Percentiles rank a stretch among this genome's conserved stretches.
phyloP scores from a whole-genome alignment of 164 flowering plant species.

The Nelumbo lutea region DNA sequence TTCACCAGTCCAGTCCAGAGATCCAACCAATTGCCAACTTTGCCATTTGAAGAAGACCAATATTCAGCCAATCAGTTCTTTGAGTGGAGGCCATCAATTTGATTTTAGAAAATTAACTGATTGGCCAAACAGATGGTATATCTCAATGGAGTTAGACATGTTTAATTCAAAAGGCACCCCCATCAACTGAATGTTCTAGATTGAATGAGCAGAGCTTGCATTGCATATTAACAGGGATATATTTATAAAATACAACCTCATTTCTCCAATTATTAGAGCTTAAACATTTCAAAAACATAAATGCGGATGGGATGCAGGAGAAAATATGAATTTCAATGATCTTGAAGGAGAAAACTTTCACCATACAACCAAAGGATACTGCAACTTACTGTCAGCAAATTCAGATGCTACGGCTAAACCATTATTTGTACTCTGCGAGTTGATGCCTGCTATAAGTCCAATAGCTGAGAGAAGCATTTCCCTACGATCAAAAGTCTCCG shows the following conservation, averaged over 20 bases:
- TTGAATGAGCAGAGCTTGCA: neutral
- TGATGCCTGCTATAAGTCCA: slow-evolving; percentile 31
- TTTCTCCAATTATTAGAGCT: neutral
- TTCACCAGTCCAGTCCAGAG: neutral
- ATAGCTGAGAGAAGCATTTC: slow-evolving; percentile 35
- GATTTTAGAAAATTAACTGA: neutral
- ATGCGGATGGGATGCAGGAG: neutral
- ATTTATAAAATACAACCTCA: neutral
- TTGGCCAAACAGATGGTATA: neutral
- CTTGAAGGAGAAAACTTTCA: neutral
- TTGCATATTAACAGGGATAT: no score
- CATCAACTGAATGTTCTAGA: neutral
- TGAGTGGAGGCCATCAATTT: neutral
- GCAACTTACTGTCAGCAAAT: slow-evolving; percentile 70
- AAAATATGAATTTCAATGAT: neutral
- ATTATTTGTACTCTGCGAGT: slow-evolving; percentile 18
- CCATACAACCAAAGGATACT: neutral
- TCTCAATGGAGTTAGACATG: neutral
- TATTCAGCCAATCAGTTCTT: neutral
- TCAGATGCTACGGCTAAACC: slow-evolving; percentile 49
- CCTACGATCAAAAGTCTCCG: slow-evolving; percentile 36
- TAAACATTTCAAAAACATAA: neutral
- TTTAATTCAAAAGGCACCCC: neutral
- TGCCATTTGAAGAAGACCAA: neutral
- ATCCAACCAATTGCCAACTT: neutral